Evolutionary conservation across 441 rosid genomes (phyloP), one percentile per base, ranked within the genome.

Genomic region (Erodium trifolium): DNA sequence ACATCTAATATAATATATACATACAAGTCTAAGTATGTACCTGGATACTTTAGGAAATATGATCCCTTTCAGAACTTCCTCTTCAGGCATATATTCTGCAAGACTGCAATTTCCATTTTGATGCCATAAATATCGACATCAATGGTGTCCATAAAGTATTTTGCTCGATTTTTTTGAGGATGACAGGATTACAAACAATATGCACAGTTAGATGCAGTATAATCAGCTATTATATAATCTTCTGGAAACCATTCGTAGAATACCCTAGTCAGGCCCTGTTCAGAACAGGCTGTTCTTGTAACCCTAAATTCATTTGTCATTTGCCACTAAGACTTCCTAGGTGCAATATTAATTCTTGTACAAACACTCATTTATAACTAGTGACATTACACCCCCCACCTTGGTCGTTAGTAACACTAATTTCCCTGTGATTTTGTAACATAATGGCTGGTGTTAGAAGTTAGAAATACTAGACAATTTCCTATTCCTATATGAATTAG

Each of bases 81-180:
- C 98, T 69, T 94, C 98, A 10, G 86, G 87, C 90, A 95, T 95
- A 83, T 88, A 95, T 65, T 84, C 90, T 67, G 96, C 99, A 66
- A 95, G 82, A 83, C 99, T 92, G 92, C 69, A 81, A 49, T 70
- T 66, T 72, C 60, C 76, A 73, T 63, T 53, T 55, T 41, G 67
- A 69, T 27, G 60, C 69, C 66, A 75, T 68, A 68, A 13, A 67
- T 47, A 65, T 49, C 76, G 41, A 55, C 62, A 55, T 55, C 11
- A 55, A 55, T 14, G 18, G n/a, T 18, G 14, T 14, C 62, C 62
- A 55, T 5, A 55, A 16, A 16, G 19, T 17, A 55, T 55, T 7
- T 55, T 55, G 23, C 62, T 55, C 23, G 62, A 55, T 4, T 55
- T 55, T 55, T 55, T 55, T 55, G 9, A 14, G 23, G 62, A 55